Base-by-base conservation (phyloP, 345 rosid genomes). In the Sisymbrium irio region DNA sequence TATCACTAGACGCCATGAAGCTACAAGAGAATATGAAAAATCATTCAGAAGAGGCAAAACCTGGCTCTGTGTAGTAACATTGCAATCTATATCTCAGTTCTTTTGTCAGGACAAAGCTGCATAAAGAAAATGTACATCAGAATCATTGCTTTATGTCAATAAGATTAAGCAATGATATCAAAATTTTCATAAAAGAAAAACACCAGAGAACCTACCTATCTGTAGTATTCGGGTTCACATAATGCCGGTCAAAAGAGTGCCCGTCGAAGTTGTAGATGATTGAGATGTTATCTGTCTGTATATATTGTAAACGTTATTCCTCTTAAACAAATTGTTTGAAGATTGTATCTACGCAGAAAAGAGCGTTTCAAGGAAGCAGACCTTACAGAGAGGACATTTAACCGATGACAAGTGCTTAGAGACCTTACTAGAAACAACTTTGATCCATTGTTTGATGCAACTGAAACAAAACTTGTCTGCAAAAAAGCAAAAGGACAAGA, bases 331-430 rank as follows among this genome's bases (percentile, higher is more conserved):
- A 28, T 22, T 51, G 55, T 30, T 20, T 30, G 41, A 64, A 30
- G 9, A n/a, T 1, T 59, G 10, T 35, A 3, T 40, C 1, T 49
- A 59, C 28, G 8, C 3, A 37, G 4, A 58, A 65, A 28, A 65
- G 0, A 65, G n/a, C 11, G 10, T 20, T 32, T 28, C 10, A 47
- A 36, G 2, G 44, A 75, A 59, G 62, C 82, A 77, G 61, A 92
- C 97, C 97, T 92, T 95, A 84, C 99, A 95, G 46, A 92, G 64
- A 60, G 99, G 99, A 73, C 99, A 95, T 50, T 80, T 83, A 6
- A 90, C 74, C 49, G 90, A 87, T 18, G 85, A 73, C 2, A 82
- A 74, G n/a, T 69, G 65, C 67, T 73, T 65, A 25, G 82, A 73
- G 47, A 78, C 83, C 78, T 86, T 88, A 77, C 82, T 71, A 5